Conservation (phyloP, 176 grass and related monocot species). For the Leersia perrieri region DNA sequence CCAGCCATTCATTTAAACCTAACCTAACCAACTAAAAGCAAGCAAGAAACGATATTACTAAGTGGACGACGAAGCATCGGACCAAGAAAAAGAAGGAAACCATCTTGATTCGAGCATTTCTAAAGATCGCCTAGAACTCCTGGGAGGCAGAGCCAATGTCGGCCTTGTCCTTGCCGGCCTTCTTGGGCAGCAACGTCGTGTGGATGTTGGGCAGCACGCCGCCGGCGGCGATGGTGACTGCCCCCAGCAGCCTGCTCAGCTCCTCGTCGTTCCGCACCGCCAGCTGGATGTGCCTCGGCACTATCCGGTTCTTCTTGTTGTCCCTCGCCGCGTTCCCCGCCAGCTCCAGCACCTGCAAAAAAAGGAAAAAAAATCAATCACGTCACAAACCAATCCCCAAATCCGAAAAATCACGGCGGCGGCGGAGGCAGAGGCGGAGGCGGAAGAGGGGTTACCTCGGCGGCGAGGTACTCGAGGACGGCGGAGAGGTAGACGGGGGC, state of each 20-base stretch:
- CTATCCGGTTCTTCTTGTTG: conserved; percentile 69
- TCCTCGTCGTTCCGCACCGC: conserved; percentile 69
- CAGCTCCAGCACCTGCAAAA: conserved; percentile 53
- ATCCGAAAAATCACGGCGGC: neutral
- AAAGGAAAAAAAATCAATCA: no score
- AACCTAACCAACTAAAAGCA: neutral
- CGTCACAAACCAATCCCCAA: neutral
- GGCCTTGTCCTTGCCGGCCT: conserved; percentile 46
- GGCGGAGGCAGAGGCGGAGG: fast-evolving
- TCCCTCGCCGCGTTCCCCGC: conserved; percentile 63
- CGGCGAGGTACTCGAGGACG: conserved; percentile 86
- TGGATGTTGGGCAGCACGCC: conserved; percentile 65
- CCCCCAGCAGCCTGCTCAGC: conserved; percentile 39
- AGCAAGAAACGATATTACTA: neutral
- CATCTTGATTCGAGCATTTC: neutral
- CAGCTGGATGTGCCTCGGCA: conserved; percentile 65
- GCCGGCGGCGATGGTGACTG: conserved; percentile 46
- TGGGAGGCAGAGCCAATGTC: conserved; percentile 53
- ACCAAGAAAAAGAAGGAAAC: neutral
- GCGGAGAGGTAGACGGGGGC: conserved; percentile 78
- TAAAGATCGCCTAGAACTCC: conserved; percentile 65
- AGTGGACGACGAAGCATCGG: neutral
- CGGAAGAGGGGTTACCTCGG: conserved; percentile 29
- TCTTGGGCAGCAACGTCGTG: conserved; percentile 48
- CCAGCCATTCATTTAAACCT: neutral